Percentiles rank a stretch among this genome's conserved stretches.
Evolutionary conservation across 176 grass and related monocot species (phyloP).

Genomic region (Microstegium vimineum): DNA sequence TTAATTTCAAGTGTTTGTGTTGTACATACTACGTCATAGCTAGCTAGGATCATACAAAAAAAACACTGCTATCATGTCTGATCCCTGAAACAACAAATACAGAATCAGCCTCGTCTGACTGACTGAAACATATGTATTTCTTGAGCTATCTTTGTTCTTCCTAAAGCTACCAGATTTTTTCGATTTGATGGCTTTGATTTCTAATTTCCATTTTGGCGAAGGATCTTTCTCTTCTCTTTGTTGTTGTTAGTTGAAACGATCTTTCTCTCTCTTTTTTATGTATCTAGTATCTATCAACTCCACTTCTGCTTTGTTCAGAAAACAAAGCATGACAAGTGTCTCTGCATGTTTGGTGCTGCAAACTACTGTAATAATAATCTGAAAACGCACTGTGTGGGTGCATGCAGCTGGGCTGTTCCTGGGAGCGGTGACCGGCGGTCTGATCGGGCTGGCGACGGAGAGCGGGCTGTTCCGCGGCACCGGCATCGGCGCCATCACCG

Average conservation of each 20-base stretch:
- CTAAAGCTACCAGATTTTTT: no score
- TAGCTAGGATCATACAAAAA: no score
- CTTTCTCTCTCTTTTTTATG: not conserved
- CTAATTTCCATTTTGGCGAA: not conserved
- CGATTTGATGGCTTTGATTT: not conserved
- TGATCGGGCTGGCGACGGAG: conserved; percentile 84
- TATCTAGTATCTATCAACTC: no score
- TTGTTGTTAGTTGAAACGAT: not conserved
- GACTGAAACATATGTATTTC: not conserved
- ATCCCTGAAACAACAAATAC: not conserved
- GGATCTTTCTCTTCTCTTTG: not conserved
- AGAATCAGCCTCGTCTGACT: not conserved
- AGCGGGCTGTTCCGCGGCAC: conserved; percentile 85
- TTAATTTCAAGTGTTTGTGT: no score
- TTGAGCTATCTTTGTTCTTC: not conserved
- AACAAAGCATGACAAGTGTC: not conserved
- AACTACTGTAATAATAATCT: not conserved
- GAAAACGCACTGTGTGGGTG: not conserved
- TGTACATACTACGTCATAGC: no score
- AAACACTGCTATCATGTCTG: no score
- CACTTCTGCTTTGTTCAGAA: not conserved
- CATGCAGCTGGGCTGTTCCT: conserved; percentile 66
- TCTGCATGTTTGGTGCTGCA: not conserved
- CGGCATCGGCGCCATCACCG: conserved; percentile 78
- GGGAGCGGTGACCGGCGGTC: conserved; percentile 75